Evolutionary conservation across 1,284 basidiomycete species (phyloP), one percentile per base, ranked within the genome.

Genomic region (Chalciporus sp.): DNA sequence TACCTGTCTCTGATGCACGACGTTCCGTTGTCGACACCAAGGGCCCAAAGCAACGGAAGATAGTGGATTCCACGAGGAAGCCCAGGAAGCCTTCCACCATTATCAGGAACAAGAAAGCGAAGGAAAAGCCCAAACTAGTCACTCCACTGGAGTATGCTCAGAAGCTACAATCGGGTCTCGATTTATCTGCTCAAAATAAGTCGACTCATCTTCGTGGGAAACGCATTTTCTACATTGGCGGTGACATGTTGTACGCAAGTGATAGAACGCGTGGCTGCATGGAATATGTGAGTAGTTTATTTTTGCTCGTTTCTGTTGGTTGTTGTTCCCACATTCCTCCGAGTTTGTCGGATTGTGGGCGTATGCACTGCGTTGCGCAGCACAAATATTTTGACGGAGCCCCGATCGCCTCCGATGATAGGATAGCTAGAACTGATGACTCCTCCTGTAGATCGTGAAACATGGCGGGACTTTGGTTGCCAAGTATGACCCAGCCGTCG

Each of bases 401-500:
- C 14, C 6, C 6, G 2, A 16, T 33, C 6, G 31, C 12, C 41
- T 33, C 37, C 26, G 29, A 27, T 40, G 10, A 14, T 19, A 33
- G 42, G 27, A 8, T 29, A 28, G 31, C 2, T 2, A 23, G 23
- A 23, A 14, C 54, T 60, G 14, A 61, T 14, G 27, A 3, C 49
- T 48, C 28, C 35, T 33, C 28, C 9, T 23, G 52, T 49, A 89
- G 86, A 80, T 89, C 33, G 69, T 82, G 40, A 74, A 74, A 58
- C 70, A 80, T 56, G 86, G 87, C 16, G 87, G 80, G 29, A 79
- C 70, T 16, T 68, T 88, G 9, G 65, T 81, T 40, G 76, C 84
- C 3, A 71, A 62, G 35, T 90, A 79, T 60, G 81, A 89, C 55
- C 71, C 80, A 0, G 56, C 63, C 4, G 57, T 67, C 8, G 78